phyloP scores from a whole-genome alignment of 768 basidiomycete species.

The Podaxis rugospora region DNA sequence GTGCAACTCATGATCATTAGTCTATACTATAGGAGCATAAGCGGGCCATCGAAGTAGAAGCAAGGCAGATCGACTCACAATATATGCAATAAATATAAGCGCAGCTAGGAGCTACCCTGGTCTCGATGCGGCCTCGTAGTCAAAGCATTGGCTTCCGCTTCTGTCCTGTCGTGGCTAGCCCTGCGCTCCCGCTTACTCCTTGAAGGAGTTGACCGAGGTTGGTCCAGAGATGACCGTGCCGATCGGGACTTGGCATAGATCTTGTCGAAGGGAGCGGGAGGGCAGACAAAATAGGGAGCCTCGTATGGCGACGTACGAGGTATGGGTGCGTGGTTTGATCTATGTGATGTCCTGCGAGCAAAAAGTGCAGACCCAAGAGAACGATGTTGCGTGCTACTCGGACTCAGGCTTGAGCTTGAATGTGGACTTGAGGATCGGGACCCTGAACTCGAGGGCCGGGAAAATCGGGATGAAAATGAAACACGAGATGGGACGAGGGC shows the following conservation, averaged over 20 bases:
- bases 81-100: not conserved
- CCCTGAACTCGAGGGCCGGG: constrained; percentile 13
- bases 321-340: constrained; percentile 28
- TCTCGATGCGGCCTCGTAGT: not conserved
- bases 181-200: no score
- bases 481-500: constrained; percentile 15
- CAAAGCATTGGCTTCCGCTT: not conserved
- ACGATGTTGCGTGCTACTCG: constrained; percentile 11
- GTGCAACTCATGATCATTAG: not conserved
- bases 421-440: constrained; percentile 3
- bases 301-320: constrained; percentile 39
- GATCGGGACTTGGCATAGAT: not conserved
- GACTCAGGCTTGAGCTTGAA: not conserved
- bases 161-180: not conserved
- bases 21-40: not conserved
- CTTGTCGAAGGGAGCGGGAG: constrained; percentile 25
- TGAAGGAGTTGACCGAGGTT: not conserved
- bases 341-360: constrained; percentile 23
- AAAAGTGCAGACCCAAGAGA: constrained; percentile 19
- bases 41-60: not conserved
- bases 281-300: constrained; percentile 41
- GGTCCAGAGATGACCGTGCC: not conserved
- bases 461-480: constrained; percentile 19
- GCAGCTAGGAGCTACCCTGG: not conserved
- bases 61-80: not conserved